A percentile compares a stretch with the other conserved stretches of the same genome.
These are phyloP conservation scores for Boletus vermiculosoides DNA, from an alignment of 768 basidiomycete genomes.

Conservation along the genomic window DNA sequence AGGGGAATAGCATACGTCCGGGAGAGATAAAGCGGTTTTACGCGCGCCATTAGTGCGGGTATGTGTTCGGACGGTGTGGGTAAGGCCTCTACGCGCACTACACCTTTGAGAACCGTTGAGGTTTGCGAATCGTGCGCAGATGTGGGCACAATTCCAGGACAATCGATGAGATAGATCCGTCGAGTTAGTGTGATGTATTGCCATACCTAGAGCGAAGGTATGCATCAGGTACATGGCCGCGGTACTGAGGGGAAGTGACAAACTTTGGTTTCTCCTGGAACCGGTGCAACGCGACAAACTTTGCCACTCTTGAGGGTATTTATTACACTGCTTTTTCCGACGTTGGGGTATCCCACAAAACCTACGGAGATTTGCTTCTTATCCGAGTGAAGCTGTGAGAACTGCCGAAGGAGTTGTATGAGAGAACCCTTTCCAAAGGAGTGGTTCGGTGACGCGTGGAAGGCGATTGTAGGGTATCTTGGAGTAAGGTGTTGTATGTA, in stretches of 20 bases:
- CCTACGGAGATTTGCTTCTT: slow-evolving; percentile 99
- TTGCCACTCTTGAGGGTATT: slow-evolving; percentile 98
- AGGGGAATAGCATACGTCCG: slow-evolving; percentile 76
- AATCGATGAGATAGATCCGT: slow-evolving; percentile 98
- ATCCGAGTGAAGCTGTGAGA: slow-evolving; percentile 94
- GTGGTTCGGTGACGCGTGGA: slow-evolving; percentile 98
- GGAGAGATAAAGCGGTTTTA: slow-evolving; percentile 91
- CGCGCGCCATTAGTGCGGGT: slow-evolving; percentile 79
- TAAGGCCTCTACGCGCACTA: slow-evolving; percentile 93
- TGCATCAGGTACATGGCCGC: neutral
- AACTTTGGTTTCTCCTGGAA: slow-evolving; percentile 95
- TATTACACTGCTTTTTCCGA: slow-evolving; percentile 96
- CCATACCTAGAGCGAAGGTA: slow-evolving; percentile 63
- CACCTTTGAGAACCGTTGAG: slow-evolving; percentile 92
- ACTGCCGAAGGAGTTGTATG: slow-evolving; percentile 94
- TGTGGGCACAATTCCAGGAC: slow-evolving; percentile 95
- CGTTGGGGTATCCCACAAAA: slow-evolving; percentile 97
- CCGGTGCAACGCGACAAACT: slow-evolving; percentile 93
- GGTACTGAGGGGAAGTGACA: slow-evolving; percentile 1
- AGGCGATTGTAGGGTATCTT: slow-evolving; percentile 93
- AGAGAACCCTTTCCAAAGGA: slow-evolving; percentile 99
- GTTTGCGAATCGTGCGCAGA: slow-evolving; percentile 90
- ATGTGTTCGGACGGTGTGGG: slow-evolving; percentile 92
- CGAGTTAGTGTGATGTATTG: slow-evolving; percentile 98
- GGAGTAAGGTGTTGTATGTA: slow-evolving; percentile 96